These are phyloP conservation scores for Nakazawaea wickerhamii DNA, from an alignment of 805 yeast genomes.

Conservation along the genomic window DNA sequence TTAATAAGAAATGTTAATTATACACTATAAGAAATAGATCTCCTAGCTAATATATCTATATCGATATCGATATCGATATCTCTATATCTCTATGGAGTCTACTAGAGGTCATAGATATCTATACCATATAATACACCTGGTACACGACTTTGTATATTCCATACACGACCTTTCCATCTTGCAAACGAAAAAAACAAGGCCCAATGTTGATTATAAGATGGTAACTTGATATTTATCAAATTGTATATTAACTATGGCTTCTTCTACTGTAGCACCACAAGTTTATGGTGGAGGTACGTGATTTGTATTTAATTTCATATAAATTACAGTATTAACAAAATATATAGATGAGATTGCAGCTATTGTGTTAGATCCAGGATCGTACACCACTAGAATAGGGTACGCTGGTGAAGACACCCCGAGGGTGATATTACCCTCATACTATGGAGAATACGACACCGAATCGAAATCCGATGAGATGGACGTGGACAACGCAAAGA, in stretches of 20 bases:
- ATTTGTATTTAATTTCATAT: not conserved
- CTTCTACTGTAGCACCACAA: conserved; percentile 37
- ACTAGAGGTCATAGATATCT: too few relatives aligned
- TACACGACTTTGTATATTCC: too few relatives aligned
- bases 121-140: too few relatives aligned
- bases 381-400: conserved; percentile 77
- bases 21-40: too few relatives aligned
- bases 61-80: too few relatives aligned
- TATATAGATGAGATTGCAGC: conserved; percentile 80
- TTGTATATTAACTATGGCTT: conserved; percentile 7
- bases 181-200: not conserved
- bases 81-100: too few relatives aligned
- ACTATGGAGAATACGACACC: conserved; percentile 36
- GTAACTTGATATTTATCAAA: not conserved
- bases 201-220: not conserved
- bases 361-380: conserved; percentile 87
- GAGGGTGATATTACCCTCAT: conserved; percentile 66
- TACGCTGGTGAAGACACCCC: conserved; percentile 93
- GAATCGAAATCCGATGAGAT: conserved; percentile 13
- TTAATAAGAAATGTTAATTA: too few relatives aligned
- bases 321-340: not conserved
- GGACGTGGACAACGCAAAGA: conserved; percentile 17
- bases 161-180: too few relatives aligned
- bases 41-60: too few relatives aligned
- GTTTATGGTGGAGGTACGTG: conserved; percentile 42